Evolutionary conservation across 805 yeast genomes (phyloP).

Genomic region (Candida succiphila): DNA sequence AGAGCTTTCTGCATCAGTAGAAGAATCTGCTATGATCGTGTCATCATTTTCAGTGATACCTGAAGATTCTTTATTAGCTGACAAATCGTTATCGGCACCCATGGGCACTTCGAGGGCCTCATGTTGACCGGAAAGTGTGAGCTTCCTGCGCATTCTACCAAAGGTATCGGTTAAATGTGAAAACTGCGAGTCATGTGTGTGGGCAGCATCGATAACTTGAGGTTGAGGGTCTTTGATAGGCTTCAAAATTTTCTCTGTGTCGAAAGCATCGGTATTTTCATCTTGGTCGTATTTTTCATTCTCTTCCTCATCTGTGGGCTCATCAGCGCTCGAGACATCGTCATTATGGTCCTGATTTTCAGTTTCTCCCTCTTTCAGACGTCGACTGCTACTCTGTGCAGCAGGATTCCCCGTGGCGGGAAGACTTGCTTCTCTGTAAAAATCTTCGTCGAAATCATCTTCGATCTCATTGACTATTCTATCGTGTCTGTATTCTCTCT

Average conservation of each 20-base stretch:
- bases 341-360: background rate
- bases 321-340: slow-evolving; percentile 17
- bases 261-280: background rate
- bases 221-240: background rate
- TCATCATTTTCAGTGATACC: background rate
- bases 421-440: slow-evolving; percentile 12
- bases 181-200: background rate
- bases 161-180: background rate
- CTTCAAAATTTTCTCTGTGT: background rate
- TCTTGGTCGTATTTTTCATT: slow-evolving; percentile 1
- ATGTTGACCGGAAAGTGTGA: background rate
- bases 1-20: background rate
- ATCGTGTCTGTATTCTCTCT: background rate
- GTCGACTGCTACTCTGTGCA: background rate
- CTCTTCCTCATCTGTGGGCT: slow-evolving; percentile 13
- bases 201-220: background rate
- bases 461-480: slow-evolving; percentile 14
- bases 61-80: slow-evolving; percentile 1
- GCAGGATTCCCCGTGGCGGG: background rate
- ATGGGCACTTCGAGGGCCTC: background rate
- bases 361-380: no score
- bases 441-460: slow-evolving; percentile 22
- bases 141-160: background rate
- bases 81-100: background rate
- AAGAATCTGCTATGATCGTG: slow-evolving; percentile 1